Evolutionary conservation across 2,329 filamentous ascomycete genomes (phyloP).

Genomic region (Camptophora hylomeconis): DNA sequence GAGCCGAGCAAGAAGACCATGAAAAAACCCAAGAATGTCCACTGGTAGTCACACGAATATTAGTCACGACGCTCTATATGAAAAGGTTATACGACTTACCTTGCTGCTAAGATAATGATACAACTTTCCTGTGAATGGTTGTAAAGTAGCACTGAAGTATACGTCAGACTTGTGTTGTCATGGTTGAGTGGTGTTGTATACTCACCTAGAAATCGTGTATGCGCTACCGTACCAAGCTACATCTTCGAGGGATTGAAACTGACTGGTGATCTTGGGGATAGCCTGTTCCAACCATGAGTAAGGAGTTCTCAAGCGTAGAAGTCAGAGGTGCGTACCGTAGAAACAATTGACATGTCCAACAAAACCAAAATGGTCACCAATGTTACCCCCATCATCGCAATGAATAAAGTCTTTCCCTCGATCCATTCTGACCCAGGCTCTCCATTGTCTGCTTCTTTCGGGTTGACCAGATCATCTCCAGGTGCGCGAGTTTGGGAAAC

Average conservation of each 20-base stretch:
- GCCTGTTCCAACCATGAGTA: slow-evolving; percentile 22
- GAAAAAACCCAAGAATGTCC: slow-evolving; percentile 19
- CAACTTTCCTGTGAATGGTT: slow-evolving; percentile 40
- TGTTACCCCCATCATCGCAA: slow-evolving; percentile 26
- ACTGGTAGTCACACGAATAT: slow-evolving; percentile 7
- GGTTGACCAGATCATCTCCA: slow-evolving; percentile 2
- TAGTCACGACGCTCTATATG: too few relatives aligned
- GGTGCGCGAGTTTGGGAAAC: too few relatives aligned
- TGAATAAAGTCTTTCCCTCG: slow-evolving; percentile 11
- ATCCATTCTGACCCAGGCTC: slow-evolving; percentile 9
- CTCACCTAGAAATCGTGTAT: slow-evolving; percentile 28
- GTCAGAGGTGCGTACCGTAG: too few relatives aligned
- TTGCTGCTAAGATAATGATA: slow-evolving; percentile 32
- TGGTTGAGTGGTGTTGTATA: not conserved
- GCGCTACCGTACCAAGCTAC: slow-evolving; percentile 26
- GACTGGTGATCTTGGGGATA: slow-evolving; percentile 36
- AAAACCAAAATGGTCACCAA: slow-evolving; percentile 36
- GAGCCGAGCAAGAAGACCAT: slow-evolving; percentile 20
- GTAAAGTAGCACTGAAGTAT: slow-evolving; percentile 31
- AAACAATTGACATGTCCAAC: slow-evolving; percentile 40
- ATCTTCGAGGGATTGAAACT: slow-evolving; percentile 24
- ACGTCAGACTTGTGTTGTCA: slow-evolving; percentile 7
- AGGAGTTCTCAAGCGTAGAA: not conserved
- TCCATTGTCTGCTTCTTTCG: not conserved
- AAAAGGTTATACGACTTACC: slow-evolving; percentile 10